Evolutionary conservation across 805 yeast genomes (phyloP).

Genomic region (Starmerella floricola): DNA sequence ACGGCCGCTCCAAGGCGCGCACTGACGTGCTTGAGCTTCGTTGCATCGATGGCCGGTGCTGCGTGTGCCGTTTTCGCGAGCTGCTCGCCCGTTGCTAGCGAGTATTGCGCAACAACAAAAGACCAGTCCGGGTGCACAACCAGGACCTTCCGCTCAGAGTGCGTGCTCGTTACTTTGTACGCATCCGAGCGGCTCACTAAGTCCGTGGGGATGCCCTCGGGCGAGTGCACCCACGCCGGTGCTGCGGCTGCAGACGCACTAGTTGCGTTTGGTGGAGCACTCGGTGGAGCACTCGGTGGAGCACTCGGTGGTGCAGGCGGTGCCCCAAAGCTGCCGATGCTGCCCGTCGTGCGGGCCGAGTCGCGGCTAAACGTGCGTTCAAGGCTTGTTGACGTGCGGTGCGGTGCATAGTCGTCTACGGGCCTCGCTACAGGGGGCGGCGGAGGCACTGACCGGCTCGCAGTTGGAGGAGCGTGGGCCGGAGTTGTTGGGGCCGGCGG

Average conservation of each 20-base stretch:
- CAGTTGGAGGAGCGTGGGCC: slow-evolving; percentile 6
- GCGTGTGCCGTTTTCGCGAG: slow-evolving; percentile 20
- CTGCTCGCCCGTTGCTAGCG: slow-evolving; percentile 33
- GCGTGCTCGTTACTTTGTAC: slow-evolving; percentile 43
- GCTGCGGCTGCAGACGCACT: slow-evolving; percentile 11
- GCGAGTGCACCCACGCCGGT: slow-evolving; percentile 55
- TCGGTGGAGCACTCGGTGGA: slow-evolving; percentile 5
- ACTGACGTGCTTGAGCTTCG: slow-evolving; percentile 40
- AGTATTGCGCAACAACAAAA: slow-evolving; percentile 47
- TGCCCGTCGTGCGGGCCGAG: too few species aligned
- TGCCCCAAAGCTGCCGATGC: neutral
- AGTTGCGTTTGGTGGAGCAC: too few species aligned
- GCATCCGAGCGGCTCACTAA: slow-evolving; percentile 56
- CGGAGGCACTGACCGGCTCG: slow-evolving; percentile 21
- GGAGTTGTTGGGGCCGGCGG: slow-evolving; percentile 6
- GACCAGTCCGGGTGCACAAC: slow-evolving; percentile 62
- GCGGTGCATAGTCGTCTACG: slow-evolving; percentile 2
- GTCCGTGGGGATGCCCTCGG: slow-evolving; percentile 40
- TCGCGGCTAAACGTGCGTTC: slow-evolving; percentile 14
- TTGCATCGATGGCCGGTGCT: slow-evolving; percentile 38
- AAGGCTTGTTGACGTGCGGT: neutral
- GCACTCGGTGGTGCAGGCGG: slow-evolving; percentile 9
- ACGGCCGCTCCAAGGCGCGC: slow-evolving; percentile 41
- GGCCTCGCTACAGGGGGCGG: slow-evolving; percentile 17
- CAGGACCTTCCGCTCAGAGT: slow-evolving; percentile 54